These are phyloP conservation scores for Amphicarpaea edgeworthii DNA, from an alignment of 306 rosid species.

Conservation along the genomic window DNA sequence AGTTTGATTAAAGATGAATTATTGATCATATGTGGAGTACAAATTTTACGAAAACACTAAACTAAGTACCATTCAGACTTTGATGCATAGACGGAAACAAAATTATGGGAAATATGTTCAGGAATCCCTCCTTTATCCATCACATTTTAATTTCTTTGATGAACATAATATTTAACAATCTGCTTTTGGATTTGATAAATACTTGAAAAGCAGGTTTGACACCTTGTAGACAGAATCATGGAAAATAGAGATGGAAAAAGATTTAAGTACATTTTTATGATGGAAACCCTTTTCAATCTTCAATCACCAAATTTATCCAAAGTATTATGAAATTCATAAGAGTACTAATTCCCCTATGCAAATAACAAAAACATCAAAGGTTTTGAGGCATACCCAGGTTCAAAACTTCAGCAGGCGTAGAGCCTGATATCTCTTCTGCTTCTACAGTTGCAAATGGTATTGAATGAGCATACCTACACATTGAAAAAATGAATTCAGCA, in stretches of 20 bases:
- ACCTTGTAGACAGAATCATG: neutral
- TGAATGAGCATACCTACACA: conserved; percentile 60
- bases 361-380: conserved; percentile 22
- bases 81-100: neutral
- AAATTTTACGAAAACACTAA: conserved; percentile 34
- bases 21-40: conserved; percentile 7
- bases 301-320: conserved; percentile 15
- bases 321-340: neutral
- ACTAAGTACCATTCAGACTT: conserved; percentile 8
- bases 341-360: neutral
- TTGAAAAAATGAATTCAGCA: conserved; percentile 9
- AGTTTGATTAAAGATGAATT: conserved; percentile 17
- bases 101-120: neutral
- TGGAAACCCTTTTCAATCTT: conserved; percentile 5
- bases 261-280: neutral
- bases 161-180: conserved; percentile 13
- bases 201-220: conserved; percentile 24
- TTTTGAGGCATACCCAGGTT: conserved; percentile 72
- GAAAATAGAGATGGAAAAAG: neutral
- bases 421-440: conserved; percentile 81
- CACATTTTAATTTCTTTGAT: neutral
- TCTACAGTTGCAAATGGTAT: conserved; percentile 74
- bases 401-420: conserved; percentile 86
- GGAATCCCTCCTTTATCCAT: conserved; percentile 19
- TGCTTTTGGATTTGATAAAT: neutral